These are phyloP conservation scores for Euphrasia arctica DNA, from an alignment of 305 asterid genomes.

Conservation along the genomic window DNA sequence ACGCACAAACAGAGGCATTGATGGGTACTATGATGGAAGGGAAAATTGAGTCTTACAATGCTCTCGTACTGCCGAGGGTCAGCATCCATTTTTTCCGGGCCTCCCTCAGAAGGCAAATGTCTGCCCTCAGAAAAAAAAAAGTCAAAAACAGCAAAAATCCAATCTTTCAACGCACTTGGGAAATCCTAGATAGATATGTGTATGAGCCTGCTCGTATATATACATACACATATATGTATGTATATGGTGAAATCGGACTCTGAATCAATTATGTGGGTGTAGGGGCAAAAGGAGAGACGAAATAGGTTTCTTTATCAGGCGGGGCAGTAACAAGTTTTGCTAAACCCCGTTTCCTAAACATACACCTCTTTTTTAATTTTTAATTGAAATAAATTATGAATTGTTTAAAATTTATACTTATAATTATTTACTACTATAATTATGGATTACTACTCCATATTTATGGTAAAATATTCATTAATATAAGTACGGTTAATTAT, in stretches of 20 bases:
- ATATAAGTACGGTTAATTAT: too few relatives aligned
- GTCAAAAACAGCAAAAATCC: conserved; percentile 17
- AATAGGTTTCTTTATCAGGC: not conserved
- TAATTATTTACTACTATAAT: too few relatives aligned
- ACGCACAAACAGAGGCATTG: conserved; percentile 1
- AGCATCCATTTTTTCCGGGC: conserved; percentile 48
- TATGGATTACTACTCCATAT: too few relatives aligned
- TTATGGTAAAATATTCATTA: too few relatives aligned
- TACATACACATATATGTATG: not conserved
- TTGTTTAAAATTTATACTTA: too few relatives aligned
- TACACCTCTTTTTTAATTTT: too few relatives aligned
- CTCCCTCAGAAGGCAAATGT: conserved; percentile 5
- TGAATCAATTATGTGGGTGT: not conserved
- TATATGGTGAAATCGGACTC: not conserved
- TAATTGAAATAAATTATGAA: too few relatives aligned
- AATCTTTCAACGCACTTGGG: not conserved
- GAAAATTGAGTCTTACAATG: conserved; percentile 42
- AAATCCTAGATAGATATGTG: conserved; percentile 1
- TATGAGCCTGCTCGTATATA: not conserved
- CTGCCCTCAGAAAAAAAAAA: not conserved
- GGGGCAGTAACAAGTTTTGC: not conserved
- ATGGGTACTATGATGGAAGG: not conserved
- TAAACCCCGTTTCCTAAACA: too few relatives aligned
- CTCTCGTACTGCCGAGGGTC: conserved; percentile 67
- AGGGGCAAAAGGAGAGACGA: not conserved